phyloP scores from a whole-genome alignment of 192 early-diverging fungal species.

The Diversispora epigaea region DNA sequence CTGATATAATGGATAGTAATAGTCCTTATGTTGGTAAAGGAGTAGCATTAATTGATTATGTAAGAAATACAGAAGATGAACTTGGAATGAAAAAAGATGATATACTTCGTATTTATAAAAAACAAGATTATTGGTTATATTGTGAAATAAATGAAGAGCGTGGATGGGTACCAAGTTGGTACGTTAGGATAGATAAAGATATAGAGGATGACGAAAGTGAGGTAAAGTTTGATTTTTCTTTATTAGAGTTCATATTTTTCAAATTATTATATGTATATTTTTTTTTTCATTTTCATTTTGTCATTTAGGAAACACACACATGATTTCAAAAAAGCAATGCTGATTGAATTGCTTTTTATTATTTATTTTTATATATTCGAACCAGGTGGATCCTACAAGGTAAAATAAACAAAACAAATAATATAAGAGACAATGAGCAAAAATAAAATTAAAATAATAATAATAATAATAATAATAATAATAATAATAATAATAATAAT shows the following conservation, averaged over 20 bases:
- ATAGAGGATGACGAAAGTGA: conserved; percentile 2
- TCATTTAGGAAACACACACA: neutral
- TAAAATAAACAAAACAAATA: neutral
- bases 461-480: too few relatives aligned
- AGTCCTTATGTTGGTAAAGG: conserved; percentile 41
- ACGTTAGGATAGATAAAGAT: conserved; percentile 46
- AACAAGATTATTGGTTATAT: conserved; percentile 41
- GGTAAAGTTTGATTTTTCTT: conserved; percentile 6
- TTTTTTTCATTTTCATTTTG: conserved; percentile 13
- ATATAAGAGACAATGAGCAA: too few relatives aligned
- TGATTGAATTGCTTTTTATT: neutral
- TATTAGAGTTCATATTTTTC: neutral
- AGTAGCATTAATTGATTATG: conserved; percentile 55
- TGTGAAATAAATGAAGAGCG: conserved; percentile 41
- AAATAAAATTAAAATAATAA: too few relatives aligned
- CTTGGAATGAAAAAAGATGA: conserved; percentile 56
- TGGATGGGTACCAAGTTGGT: conserved; percentile 61
- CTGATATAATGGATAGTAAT: conserved; percentile 38
- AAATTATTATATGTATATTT: neutral
- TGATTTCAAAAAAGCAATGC: neutral
- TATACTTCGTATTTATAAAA: conserved; percentile 42
- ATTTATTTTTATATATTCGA: neutral
- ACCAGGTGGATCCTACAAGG: conserved; percentile 25
- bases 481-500: too few relatives aligned
- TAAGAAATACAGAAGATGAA: conserved; percentile 49